Base-by-base conservation (phyloP, 495 filamentous ascomycete species). In the Parmelia sp. region DNA sequence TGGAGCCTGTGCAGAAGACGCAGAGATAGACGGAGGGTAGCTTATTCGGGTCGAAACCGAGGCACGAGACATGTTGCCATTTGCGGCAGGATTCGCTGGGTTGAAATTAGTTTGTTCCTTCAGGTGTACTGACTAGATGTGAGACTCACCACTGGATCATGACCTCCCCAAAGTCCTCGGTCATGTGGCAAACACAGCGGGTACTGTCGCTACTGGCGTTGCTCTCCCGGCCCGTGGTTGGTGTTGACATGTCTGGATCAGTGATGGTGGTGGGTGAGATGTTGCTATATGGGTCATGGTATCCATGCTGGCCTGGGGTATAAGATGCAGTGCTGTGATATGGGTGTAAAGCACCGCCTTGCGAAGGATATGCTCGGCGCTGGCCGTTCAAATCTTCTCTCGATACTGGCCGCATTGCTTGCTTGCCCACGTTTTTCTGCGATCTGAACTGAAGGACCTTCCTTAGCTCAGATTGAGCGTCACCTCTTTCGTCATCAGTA, bases 1-100 rank as follows among this genome's bases (percentile, higher is more conserved):
- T 92, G 62, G 90, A 85, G 37, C 74, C 75, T 11, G 86, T 85
- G 71, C 90, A 96, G 69, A 87, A 92, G 23, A 88, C 76, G 71
- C 90, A 96, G 17, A 94, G 85, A 73, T 91, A 93, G 14, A 92
- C 87, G 0, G 81, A 80, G 27, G 90, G 89, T 53, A 90, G 78
- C 49, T 74, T 78, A 59, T 87, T 82, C 11, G 76, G 73, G 63
- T 86, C 86, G 31, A 92, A 79, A 23, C 88, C 87, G 39, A 92
- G 82, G 71, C 91, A 96, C 68, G 81, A 81, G 9, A 86, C 88
- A 70, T 96, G 91, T 36, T 92, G 82, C 86, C 87, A 93, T 75
- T 92, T 88, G 45, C 84, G 87, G 75, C 91, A 96, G 6, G 90
- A 92, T 76, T 92, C 88, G 75, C 91, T 92, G 69, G 25, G 40